Evolutionary conservation across 2,329 filamentous ascomycete genomes (phyloP).

Genomic region (Ophiocordyceps robertsii): DNA sequence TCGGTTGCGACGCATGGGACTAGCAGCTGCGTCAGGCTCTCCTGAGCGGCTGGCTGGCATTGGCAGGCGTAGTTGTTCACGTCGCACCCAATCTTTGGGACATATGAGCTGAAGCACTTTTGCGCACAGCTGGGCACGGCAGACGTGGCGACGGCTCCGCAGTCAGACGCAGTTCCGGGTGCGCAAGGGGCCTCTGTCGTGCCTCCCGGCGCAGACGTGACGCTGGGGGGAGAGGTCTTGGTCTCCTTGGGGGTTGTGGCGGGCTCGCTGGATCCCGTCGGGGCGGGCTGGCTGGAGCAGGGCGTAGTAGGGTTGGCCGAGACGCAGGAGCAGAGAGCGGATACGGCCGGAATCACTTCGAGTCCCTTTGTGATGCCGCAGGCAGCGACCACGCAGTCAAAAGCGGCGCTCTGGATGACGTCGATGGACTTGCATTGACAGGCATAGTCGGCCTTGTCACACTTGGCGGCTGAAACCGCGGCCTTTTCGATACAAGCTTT

Average conservation of each 20-base stretch:
- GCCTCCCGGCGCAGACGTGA: not conserved
- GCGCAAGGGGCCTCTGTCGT: slow-evolving; percentile 3
- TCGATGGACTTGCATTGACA: slow-evolving; percentile 11
- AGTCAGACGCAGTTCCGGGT: slow-evolving; percentile 7
- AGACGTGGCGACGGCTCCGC: slow-evolving; percentile 11
- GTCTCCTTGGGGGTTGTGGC: not conserved
- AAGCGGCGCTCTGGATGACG: slow-evolving; percentile 10
- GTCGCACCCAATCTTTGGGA: slow-evolving; percentile 12
- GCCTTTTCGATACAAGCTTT: slow-evolving; percentile 12
- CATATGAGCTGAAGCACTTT: slow-evolving; percentile 12
- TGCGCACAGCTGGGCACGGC: slow-evolving; percentile 14
- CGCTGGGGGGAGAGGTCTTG: not conserved
- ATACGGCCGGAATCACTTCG: slow-evolving; percentile 7
- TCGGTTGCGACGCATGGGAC: slow-evolving; percentile 15
- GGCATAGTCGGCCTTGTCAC: slow-evolving; percentile 9
- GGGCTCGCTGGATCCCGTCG: not conserved
- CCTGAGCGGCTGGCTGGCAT: slow-evolving; percentile 11
- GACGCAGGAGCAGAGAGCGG: slow-evolving; percentile 12
- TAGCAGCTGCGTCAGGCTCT: slow-evolving; percentile 10
- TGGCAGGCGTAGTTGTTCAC: slow-evolving; percentile 14
- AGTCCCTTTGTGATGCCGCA: slow-evolving; percentile 7
- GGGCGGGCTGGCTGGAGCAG: slow-evolving; percentile 4
- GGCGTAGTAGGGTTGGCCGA: slow-evolving; percentile 9
- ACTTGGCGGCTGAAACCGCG: slow-evolving; percentile 9
- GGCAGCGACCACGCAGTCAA: slow-evolving; percentile 8